These are phyloP conservation scores for Yarrowia divulgata DNA, from an alignment of 805 yeast species.

Conservation along the genomic window DNA sequence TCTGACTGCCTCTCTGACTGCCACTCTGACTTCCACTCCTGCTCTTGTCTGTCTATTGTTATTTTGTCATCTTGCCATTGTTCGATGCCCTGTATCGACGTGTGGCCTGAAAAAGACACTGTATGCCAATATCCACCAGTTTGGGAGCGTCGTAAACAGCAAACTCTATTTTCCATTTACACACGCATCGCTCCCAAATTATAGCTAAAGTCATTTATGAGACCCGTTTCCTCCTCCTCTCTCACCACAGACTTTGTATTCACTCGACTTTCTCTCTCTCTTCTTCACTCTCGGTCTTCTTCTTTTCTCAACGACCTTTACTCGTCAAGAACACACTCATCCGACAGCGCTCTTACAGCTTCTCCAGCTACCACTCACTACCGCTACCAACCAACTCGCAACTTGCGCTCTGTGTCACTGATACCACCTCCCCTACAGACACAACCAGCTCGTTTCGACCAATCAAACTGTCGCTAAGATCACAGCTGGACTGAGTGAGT, in stretches of 20 bases:
- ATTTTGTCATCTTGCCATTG: constrained; percentile 4
- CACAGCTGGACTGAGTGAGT: constrained; percentile 39
- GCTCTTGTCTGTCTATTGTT: not conserved
- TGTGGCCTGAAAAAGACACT: constrained; percentile 25
- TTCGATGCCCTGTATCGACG: constrained; percentile 26
- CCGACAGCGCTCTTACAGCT: constrained; percentile 1
- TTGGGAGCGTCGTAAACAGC: constrained; percentile 34
- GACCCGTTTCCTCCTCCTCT: constrained; percentile 31
- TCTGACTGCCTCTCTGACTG: too few species aligned
- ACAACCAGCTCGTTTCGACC: constrained; percentile 4
- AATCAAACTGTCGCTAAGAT: constrained; percentile 12
- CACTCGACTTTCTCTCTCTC: constrained; percentile 19
- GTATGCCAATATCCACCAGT: constrained; percentile 23
- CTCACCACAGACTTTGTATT: constrained; percentile 16
- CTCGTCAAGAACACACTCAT: constrained; percentile 1
- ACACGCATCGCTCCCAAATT: constrained; percentile 7
- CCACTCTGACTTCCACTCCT: not conserved
- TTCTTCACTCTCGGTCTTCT: not conserved
- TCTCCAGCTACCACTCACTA: constrained; percentile 17
- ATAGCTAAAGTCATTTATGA: constrained; percentile 35
- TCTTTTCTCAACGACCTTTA: not conserved
- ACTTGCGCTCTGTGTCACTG: constrained; percentile 9
- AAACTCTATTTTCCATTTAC: constrained; percentile 24
- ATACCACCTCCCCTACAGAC: constrained; percentile 19
- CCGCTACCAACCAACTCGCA: constrained; percentile 5